These are phyloP conservation scores for Fomitopsis serialis DNA, from an alignment of 768 basidiomycete genomes.

Conservation along the genomic window DNA sequence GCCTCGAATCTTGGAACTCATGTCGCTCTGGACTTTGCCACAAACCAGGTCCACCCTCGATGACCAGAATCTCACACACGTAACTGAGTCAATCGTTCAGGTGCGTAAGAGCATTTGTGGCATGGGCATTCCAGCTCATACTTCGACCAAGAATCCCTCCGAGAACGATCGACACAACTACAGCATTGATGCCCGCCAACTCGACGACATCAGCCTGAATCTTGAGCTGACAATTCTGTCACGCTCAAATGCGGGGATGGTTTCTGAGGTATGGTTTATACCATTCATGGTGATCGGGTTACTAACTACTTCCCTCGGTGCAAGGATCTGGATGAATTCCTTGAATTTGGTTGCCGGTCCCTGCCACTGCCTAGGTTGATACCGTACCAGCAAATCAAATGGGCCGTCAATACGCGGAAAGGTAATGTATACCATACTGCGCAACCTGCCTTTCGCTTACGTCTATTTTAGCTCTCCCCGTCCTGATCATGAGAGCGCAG, in stretches of 20 bases:
- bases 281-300: background rate
- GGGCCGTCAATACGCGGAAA: slow-evolving; percentile 36
- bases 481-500: background rate
- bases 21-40: slow-evolving; percentile 14
- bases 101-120: background rate
- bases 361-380: slow-evolving; percentile 36
- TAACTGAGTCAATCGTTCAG: background rate
- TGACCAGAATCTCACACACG: background rate
- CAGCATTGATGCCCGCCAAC: background rate
- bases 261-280: background rate
- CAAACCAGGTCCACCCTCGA: slow-evolving; percentile 2
- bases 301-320: background rate
- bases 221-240: background rate
- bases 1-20: slow-evolving; percentile 16
- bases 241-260: background rate
- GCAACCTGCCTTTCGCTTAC: background rate
- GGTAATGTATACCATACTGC: slow-evolving; percentile 29
- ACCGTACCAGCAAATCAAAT: slow-evolving; percentile 52
- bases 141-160: background rate
- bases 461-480: background rate
- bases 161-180: background rate
- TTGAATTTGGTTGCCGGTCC: background rate
- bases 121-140: background rate
- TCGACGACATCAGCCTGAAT: background rate
- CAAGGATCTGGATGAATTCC: background rate